Base-by-base conservation (phyloP, 345 rosid genomes). In the Lumnitzera racemosa region DNA sequence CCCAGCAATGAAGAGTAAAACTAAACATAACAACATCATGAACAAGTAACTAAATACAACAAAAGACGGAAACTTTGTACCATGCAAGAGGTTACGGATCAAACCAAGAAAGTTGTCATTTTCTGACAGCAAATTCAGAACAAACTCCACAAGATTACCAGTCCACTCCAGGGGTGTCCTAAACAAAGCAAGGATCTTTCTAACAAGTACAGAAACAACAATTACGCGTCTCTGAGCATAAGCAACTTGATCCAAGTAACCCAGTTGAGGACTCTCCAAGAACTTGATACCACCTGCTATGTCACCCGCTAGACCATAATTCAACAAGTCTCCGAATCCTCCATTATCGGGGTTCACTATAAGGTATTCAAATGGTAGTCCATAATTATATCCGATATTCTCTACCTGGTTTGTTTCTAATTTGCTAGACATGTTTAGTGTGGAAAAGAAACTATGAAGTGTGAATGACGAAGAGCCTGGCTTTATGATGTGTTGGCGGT, bases 111-210 rank as follows among this genome's bases (percentile, higher is more conserved):
- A 66, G 66, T 74, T 79, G 43, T 81, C 86, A 56, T 89, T 87
- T 2, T 49, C 64, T 50, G 87, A 83, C 4, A 86, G 58, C 55
- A 89, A 77, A 70, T 91, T 87, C 69, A 89, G 88, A 4, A 76
- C 25, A 71, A 89, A 86, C 11, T 86, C 96, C 52, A 84, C 58
- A 14, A 66, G 46, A 58, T 56, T 59, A 2, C 98, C 96, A 47
- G 82, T 78, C 79, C 62, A 82, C 66, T 78, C 78, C 92, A 83
- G 55, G 5, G 98, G 95, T 64, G 62, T 87, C 47, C 80, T 54
- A n/a, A 85, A 55, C 14, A 80, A 57, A 17, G 59, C 66, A 60
- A 91, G 53, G 51, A 89, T 58, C 70, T 76, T 89, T 17, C 90
- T 81, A 24, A 58, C 77, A 7, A 89, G 52, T 49, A 89, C 59